A percentile compares a stretch with the other conserved stretches of the same genome.
Evolutionary conservation across 2,329 filamentous ascomycete species (phyloP).

Genomic region (Coniella vitis): DNA sequence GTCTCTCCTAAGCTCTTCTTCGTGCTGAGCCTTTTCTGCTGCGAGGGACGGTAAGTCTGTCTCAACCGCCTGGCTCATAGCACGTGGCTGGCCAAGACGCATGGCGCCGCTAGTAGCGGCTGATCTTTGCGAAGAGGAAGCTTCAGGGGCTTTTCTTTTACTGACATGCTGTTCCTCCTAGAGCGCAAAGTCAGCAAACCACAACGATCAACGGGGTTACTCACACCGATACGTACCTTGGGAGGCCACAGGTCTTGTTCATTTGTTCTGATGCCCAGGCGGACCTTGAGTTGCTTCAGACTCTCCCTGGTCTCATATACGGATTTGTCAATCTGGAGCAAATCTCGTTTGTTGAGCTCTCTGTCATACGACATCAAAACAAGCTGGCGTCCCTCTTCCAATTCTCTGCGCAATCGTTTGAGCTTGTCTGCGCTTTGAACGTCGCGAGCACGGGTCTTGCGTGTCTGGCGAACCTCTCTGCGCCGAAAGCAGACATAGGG

Average conservation of each 20-base stretch:
- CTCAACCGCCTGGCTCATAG: constrained; percentile 60
- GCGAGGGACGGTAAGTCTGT: constrained; percentile 71
- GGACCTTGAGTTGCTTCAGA: constrained; percentile 83
- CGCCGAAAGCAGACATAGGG: constrained; percentile 97
- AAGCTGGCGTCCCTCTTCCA: constrained; percentile 81
- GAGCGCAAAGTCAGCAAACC: background rate
- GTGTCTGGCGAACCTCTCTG: constrained; percentile 85
- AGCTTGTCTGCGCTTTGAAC: constrained; percentile 92
- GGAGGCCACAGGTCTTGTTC: constrained; percentile 94
- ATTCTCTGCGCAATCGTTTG: constrained; percentile 80
- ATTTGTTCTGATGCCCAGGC: constrained; percentile 81
- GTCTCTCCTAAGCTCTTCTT: constrained; percentile 71
- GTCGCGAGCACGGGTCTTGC: constrained; percentile 91
- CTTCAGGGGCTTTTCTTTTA: constrained; percentile 36
- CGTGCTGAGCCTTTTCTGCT: constrained; percentile 73
- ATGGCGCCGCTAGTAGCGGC: constrained; percentile 41
- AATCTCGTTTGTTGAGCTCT: constrained; percentile 71
- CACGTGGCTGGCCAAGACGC: constrained; percentile 10
- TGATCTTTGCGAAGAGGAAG: constrained; percentile 39
- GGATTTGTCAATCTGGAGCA: constrained; percentile 65
- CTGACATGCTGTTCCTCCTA: constrained; percentile 8
- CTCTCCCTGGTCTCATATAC: constrained; percentile 78
- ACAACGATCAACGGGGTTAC: background rate
- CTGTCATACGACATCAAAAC: constrained; percentile 72
- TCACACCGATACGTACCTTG: constrained; percentile 54